Conservation (phyloP, 2,329 filamentous ascomycete genomes). For the Rachicladosporium sp. region DNA sequence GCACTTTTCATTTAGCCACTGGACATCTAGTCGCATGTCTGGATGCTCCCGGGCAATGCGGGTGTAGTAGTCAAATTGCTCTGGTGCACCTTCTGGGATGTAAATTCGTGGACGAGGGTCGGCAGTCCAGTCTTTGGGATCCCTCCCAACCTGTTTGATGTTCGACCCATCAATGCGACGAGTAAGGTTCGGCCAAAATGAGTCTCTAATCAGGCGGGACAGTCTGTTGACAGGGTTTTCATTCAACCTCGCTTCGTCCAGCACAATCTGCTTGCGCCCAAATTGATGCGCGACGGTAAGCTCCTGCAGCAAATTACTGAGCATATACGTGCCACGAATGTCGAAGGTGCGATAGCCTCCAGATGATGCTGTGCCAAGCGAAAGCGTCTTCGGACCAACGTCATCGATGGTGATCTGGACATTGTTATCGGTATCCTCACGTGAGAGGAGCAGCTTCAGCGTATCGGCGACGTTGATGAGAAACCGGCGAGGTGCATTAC, state of each 20-base stretch:
- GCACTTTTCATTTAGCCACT: constrained; percentile 55
- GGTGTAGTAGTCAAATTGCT: constrained; percentile 82
- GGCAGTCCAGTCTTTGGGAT: constrained; percentile 91
- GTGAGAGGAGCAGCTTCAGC: constrained; percentile 61
- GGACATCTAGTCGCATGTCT: constrained; percentile 77
- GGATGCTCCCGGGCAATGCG: constrained; percentile 66
- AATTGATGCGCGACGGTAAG: constrained; percentile 84
- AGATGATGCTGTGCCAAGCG: constrained; percentile 72
- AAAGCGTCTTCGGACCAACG: constrained; percentile 79
- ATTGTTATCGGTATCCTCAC: constrained; percentile 89
- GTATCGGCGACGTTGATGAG: constrained; percentile 78
- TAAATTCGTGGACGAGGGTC: constrained; percentile 88
- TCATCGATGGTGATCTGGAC: constrained; percentile 98
- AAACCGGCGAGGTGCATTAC: constrained; percentile 61
- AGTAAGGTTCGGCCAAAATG: constrained; percentile 88
- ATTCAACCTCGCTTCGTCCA: constrained; percentile 82
- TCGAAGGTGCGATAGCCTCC: constrained; percentile 81
- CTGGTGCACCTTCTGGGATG: constrained; percentile 68
- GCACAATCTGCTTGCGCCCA: constrained; percentile 74
- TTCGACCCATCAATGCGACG: constrained; percentile 78
- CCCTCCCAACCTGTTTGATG: constrained; percentile 72
- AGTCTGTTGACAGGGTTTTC: constrained; percentile 90
- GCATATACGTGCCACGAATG: constrained; percentile 89
- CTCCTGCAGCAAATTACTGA: constrained; percentile 92
- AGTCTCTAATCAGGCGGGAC: constrained; percentile 71